These are phyloP conservation scores for Ilyonectria mors-panacis DNA, from an alignment of 2,329 filamentous ascomycete species.

Conservation along the genomic window DNA sequence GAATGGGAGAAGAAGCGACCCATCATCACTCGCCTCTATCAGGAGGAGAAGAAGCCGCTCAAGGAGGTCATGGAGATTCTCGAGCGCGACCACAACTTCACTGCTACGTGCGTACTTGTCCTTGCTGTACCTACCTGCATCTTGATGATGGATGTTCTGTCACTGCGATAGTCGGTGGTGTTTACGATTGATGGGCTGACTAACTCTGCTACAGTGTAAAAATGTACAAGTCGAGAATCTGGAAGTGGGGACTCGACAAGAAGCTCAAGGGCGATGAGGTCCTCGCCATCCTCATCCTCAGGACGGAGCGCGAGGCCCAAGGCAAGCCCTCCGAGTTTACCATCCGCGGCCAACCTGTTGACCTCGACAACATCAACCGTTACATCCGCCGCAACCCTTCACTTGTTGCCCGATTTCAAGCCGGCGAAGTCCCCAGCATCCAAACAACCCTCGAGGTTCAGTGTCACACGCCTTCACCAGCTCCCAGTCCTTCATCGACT, in stretches of 20 bases:
- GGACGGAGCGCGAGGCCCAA: constrained; percentile 54
- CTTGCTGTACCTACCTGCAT: background rate
- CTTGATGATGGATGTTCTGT: background rate
- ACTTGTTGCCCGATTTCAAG: constrained; percentile 51
- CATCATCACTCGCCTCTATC: constrained; percentile 56
- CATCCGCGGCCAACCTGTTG: constrained; percentile 57
- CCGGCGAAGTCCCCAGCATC: constrained; percentile 50
- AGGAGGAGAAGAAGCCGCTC: constrained; percentile 58
- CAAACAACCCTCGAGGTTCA: constrained; percentile 52
- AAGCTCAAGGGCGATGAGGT: constrained; percentile 60
- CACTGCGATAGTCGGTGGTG: background rate
- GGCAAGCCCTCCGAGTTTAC: constrained; percentile 54
- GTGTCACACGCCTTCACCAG: constrained; percentile 50
- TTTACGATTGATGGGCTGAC: background rate
- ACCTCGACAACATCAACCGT: constrained; percentile 57
- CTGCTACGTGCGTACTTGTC: constrained; percentile 54
- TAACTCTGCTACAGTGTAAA: constrained; percentile 51
- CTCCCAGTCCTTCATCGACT: constrained; percentile 38
- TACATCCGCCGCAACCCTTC: constrained; percentile 58
- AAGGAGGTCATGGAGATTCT: constrained; percentile 59
- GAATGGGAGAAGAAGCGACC: constrained; percentile 54
- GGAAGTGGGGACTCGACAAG: constrained; percentile 60
- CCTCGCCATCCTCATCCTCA: constrained; percentile 55
- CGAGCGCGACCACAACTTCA: constrained; percentile 55
- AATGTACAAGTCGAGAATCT: constrained; percentile 61